These are phyloP conservation scores for Raphidocelis subcapitata DNA, from an alignment of 139 green algal genomes.

Conservation along the genomic window DNA sequence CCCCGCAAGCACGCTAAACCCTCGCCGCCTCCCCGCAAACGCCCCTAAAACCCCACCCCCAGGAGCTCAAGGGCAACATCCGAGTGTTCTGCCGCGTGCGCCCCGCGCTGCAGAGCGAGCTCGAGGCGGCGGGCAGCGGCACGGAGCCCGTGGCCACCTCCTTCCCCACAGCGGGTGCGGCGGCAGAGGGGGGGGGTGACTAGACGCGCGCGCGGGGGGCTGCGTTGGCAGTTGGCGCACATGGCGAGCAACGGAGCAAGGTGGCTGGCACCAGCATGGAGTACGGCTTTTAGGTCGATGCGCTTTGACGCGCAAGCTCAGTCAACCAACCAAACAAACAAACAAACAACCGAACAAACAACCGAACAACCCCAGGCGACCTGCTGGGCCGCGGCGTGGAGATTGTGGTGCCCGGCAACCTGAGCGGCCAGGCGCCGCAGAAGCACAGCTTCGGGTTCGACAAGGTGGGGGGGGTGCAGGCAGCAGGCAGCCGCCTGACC, in stretches of 20 bases:
- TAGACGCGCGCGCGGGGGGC: no score
- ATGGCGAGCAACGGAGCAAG: no score
- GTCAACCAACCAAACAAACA: no score
- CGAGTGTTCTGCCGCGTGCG: conserved; percentile 91
- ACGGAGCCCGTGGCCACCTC: conserved; percentile 11
- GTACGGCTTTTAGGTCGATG: no score
- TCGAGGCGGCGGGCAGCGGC: neutral
- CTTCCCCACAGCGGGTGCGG: conserved; percentile 27
- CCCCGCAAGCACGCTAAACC: no score
- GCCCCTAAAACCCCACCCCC: no score
- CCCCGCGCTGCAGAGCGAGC: conserved; percentile 46
- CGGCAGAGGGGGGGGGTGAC: no score
- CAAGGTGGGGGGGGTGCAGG: conserved; percentile 2
- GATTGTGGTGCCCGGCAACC: conserved; percentile 34
- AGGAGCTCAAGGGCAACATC: conserved; percentile 96
- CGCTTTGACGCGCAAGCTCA: no score
- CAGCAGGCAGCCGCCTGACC: neutral
- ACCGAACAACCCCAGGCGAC: conserved; percentile 29
- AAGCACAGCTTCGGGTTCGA: conserved; percentile 55
- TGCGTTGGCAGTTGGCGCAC: no score
- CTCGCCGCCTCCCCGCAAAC: neutral
- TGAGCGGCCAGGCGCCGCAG: conserved; percentile 23
- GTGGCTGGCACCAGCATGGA: no score
- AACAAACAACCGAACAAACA: neutral
- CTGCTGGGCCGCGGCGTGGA: conserved; percentile 46